Evolutionary conservation across 805 yeast genomes (phyloP).

Genomic region (Lipomyces anomalus): DNA sequence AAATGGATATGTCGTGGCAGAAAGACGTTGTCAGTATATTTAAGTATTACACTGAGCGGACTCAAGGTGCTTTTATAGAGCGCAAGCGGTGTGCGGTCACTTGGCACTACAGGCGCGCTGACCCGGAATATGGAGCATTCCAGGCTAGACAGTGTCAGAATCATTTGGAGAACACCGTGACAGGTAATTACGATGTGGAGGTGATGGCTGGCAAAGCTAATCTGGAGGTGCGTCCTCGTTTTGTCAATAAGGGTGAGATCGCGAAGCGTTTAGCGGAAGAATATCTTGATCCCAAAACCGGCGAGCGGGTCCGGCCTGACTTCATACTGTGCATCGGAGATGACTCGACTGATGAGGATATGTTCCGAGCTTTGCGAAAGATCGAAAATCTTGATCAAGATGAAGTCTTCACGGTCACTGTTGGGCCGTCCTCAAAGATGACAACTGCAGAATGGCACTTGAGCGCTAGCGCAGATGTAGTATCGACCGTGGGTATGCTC

Average conservation of each 20-base stretch:
- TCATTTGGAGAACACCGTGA: constrained; percentile 56
- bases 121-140: constrained; percentile 85
- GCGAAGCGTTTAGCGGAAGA: constrained; percentile 67
- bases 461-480: constrained; percentile 74
- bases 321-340: constrained; percentile 90
- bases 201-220: constrained; percentile 97
- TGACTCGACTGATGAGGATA: constrained; percentile 95
- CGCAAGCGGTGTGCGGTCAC: constrained; percentile 88
- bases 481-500: constrained; percentile 74
- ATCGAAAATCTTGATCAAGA: constrained; percentile 44
- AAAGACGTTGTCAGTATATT: constrained; percentile 68
- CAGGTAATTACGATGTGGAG: constrained; percentile 69
- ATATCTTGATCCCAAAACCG: constrained; percentile 32
- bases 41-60: constrained; percentile 69
- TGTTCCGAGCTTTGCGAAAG: constrained; percentile 73
- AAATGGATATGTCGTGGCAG: constrained; percentile 93
- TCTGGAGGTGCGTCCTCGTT: constrained; percentile 91
- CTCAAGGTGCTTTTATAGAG: constrained; percentile 87
- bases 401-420: constrained; percentile 69
- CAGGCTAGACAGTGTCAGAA: constrained; percentile 72
- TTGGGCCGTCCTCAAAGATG: constrained; percentile 83
- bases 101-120: constrained; percentile 96
- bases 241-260: constrained; percentile 95
- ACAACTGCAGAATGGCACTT: constrained; percentile 83
- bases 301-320: constrained; percentile 49